Percentiles rank a stretch among this genome's conserved stretches.
Evolutionary conservation across 495 filamentous ascomycete species (phyloP).

Genomic region (Pyrenula aspistea): DNA sequence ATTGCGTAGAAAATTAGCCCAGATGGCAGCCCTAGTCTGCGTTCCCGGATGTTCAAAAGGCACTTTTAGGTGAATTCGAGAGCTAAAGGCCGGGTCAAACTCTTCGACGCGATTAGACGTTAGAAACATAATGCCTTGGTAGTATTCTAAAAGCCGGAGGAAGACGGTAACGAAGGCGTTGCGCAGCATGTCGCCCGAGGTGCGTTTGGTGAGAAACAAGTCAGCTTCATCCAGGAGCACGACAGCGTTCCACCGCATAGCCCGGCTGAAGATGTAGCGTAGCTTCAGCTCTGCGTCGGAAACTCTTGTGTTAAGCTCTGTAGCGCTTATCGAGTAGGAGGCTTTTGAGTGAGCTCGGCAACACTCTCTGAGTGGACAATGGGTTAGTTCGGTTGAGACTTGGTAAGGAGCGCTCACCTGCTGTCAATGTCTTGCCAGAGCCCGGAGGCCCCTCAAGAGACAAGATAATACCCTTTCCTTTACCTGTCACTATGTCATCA

Average conservation of each 20-base stretch:
- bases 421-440: conserved; percentile 24
- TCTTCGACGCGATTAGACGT: background rate
- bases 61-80: background rate
- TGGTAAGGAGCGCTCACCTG: conserved; percentile 18
- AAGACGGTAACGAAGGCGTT: conserved; percentile 41
- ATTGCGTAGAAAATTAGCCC: background rate
- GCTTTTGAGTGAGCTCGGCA: conserved; percentile 11
- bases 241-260: background rate
- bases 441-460: conserved; percentile 41
- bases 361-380: conserved; percentile 16
- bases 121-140: conserved; percentile 17
- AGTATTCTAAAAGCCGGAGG: conserved; percentile 38
- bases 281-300: background rate
- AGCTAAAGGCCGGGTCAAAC: background rate
- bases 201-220: conserved; percentile 39
- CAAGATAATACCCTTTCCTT: conserved; percentile 35
- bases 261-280: background rate
- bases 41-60: background rate
- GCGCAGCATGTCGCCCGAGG: conserved; percentile 23
- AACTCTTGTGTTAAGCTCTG: background rate
- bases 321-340: background rate
- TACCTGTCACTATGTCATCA: conserved; percentile 16
- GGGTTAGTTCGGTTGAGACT: conserved; percentile 23
- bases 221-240: conserved; percentile 44
- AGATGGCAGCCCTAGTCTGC: background rate